These are phyloP conservation scores for Lactarius pseudohatsudake DNA, from an alignment of 768 basidiomycete species.

Conservation along the genomic window DNA sequence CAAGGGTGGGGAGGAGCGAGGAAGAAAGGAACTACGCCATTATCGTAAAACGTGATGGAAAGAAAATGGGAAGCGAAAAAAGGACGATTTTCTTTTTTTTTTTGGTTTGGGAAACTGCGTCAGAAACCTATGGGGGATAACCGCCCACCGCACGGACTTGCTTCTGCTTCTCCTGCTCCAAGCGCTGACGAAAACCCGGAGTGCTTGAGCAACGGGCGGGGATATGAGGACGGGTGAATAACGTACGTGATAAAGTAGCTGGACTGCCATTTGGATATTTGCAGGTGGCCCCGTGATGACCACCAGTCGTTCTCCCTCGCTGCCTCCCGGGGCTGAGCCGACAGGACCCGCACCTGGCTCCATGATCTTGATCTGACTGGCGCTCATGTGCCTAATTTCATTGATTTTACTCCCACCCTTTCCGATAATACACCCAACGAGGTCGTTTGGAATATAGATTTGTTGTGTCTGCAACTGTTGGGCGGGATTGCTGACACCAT, in stretches of 20 bases:
- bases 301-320: constrained; percentile 88
- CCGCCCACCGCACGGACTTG: constrained; percentile 47
- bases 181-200: constrained; percentile 47
- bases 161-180: constrained; percentile 90
- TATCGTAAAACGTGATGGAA: constrained; percentile 15
- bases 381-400: constrained; percentile 93
- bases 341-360: constrained; percentile 84
- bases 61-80: constrained; percentile 4
- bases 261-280: constrained; percentile 96
- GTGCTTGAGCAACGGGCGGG: not conserved
- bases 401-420: constrained; percentile 99
- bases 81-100: not conserved
- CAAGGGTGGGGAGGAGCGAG: not conserved
- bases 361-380: constrained; percentile 97
- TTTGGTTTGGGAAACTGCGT: constrained; percentile 8
- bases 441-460: constrained; percentile 96
- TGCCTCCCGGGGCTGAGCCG: constrained; percentile 66
- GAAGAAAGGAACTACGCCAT: constrained; percentile 3
- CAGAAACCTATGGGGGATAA: constrained; percentile 23
- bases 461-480: constrained; percentile 92
- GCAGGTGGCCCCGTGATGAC: constrained; percentile 95
- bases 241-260: constrained; percentile 81
- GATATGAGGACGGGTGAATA: constrained; percentile 1
- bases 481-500: constrained; percentile 35
- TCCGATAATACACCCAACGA: constrained; percentile 97